Percentiles rank a stretch among this genome's conserved stretches.
These are phyloP conservation scores for Tephrocybe rancida DNA, from an alignment of 768 basidiomycete species.

Conservation along the genomic window DNA sequence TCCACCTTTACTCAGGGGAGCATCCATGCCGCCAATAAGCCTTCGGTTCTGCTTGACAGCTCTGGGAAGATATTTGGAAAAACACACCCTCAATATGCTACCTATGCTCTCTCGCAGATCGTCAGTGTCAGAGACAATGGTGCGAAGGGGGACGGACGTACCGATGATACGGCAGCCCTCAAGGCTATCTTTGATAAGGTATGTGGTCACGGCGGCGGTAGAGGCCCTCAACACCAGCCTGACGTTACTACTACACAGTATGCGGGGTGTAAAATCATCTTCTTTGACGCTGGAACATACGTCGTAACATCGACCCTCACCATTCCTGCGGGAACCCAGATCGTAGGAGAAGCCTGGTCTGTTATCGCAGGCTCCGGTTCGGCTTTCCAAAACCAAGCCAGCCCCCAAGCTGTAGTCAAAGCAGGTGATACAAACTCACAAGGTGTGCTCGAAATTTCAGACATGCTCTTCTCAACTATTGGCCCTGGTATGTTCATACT, in stretches of 20 bases:
- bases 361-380: conserved; percentile 53
- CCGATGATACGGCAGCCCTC: conserved; percentile 77
- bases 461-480: conserved; percentile 48
- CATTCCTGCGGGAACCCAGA: conserved; percentile 57
- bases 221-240: background rate
- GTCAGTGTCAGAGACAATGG: conserved; percentile 72
- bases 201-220: conserved; percentile 1
- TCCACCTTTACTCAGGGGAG: conserved; percentile 51
- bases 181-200: conserved; percentile 61
- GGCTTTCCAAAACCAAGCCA: conserved; percentile 43
- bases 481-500: conserved; percentile 24
- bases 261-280: conserved; percentile 76
- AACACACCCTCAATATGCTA: conserved; percentile 67
- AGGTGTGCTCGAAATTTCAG: conserved; percentile 65
- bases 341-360: conserved; percentile 65
- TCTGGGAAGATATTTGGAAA: conserved; percentile 63
- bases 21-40: conserved; percentile 55
- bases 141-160: conserved; percentile 73
- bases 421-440: conserved; percentile 49
- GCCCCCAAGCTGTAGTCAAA: conserved; percentile 46
- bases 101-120: conserved; percentile 62
- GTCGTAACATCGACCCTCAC: conserved; percentile 53
- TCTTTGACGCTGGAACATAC: conserved; percentile 74
- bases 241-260: conserved; percentile 42
- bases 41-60: conserved; percentile 55